Evolutionary conservation across 2,329 filamentous ascomycete species (phyloP).

Genomic region (Fusarium guadeloupense): DNA sequence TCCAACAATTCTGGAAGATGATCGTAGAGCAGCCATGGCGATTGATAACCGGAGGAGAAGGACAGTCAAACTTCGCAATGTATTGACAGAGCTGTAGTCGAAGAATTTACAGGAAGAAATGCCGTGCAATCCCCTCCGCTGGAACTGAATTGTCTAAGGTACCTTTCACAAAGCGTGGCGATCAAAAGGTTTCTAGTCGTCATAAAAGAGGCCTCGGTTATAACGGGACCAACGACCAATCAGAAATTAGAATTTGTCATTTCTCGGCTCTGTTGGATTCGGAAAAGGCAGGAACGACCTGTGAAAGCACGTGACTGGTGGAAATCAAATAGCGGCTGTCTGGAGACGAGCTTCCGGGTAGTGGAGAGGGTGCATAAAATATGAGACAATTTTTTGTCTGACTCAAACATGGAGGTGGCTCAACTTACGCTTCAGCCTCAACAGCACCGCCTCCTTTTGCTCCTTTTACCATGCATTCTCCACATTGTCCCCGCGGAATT

Average conservation of each 20-base stretch:
- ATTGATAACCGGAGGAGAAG: conserved; percentile 41
- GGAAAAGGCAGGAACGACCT: conserved; percentile 38
- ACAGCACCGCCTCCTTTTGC: conserved; percentile 21
- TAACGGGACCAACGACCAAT: conserved; percentile 41
- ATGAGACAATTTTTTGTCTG: no score
- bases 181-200: conserved; percentile 40
- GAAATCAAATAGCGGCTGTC: conserved; percentile 28
- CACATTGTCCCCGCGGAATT: conserved; percentile 25
- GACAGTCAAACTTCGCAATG: conserved; percentile 40
- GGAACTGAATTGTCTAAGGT: conserved; percentile 20
- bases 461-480: conserved; percentile 1
- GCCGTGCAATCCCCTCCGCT: conserved; percentile 44
- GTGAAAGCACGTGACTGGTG: conserved; percentile 39
- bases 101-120: conserved; percentile 43
- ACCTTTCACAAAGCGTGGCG: conserved; percentile 38
- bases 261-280: conserved; percentile 40
- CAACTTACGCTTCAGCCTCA: background rate
- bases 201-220: conserved; percentile 46
- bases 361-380: no score
- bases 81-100: conserved; percentile 27
- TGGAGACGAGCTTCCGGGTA: conserved; percentile 24
- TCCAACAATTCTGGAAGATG: conserved; percentile 63
- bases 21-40: conserved; percentile 69
- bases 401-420: background rate
- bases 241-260: conserved; percentile 44